These are phyloP conservation scores for Solanum verrucosum DNA, from an alignment of 257 asterid species.

Conservation along the genomic window DNA sequence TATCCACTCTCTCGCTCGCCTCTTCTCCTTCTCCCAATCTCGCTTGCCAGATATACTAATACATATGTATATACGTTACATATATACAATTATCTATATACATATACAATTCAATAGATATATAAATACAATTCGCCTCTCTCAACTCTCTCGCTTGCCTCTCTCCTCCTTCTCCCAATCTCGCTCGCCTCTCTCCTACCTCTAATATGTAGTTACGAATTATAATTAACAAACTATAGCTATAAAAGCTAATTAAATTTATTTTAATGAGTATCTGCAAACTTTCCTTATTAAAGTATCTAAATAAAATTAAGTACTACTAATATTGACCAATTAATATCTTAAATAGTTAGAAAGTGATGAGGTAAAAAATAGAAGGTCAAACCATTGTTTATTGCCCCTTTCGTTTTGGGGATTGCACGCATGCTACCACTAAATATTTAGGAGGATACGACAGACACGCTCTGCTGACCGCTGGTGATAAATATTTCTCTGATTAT, in stretches of 20 bases:
- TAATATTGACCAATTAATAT: not conserved
- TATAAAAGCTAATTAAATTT: too few species aligned
- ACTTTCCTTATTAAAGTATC: not conserved
- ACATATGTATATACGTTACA: too few species aligned
- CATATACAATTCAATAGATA: too few species aligned
- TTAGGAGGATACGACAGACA: not conserved
- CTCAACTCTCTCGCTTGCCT: too few species aligned
- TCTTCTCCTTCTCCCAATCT: too few species aligned
- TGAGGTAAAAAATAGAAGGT: not conserved
- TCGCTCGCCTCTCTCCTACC: not conserved
- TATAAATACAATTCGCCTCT: too few species aligned
- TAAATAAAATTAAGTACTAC: not conserved
- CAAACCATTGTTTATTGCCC: not conserved
- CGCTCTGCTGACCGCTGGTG: not conserved
- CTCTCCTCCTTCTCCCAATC: not conserved
- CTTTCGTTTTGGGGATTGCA: not conserved
- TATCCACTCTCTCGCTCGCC: too few species aligned
- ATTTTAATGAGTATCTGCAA: too few species aligned
- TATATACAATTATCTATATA: too few species aligned
- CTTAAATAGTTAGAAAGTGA: not conserved
- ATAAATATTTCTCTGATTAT: too few species aligned
- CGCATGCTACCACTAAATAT: not conserved
- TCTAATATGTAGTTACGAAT: too few species aligned
- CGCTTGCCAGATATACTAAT: too few species aligned
- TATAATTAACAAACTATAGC: accelerated